phyloP scores from a whole-genome alignment of 2,329 filamentous ascomycete genomes.

The Colletotrichum sp. region DNA sequence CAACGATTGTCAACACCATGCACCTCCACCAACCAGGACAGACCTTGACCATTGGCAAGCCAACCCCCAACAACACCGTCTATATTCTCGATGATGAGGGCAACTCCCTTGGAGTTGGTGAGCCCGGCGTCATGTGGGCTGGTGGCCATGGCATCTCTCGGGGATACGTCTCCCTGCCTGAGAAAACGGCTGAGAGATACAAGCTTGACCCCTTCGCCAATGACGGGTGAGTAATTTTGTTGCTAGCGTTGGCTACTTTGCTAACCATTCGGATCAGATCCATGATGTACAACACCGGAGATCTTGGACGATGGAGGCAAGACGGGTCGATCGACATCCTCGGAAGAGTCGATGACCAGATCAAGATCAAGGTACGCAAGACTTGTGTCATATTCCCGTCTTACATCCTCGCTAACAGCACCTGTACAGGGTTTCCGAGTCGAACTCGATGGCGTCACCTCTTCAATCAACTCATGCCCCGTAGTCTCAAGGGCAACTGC shows the following conservation, averaged over 20 bases:
- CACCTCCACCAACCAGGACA: conserved; percentile 35
- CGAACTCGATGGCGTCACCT: conserved; percentile 62
- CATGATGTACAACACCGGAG: conserved; percentile 66
- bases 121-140: conserved; percentile 60
- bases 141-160: conserved; percentile 59
- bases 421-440: conserved; percentile 55
- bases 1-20: conserved; percentile 61
- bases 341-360: conserved; percentile 63
- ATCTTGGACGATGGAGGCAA: conserved; percentile 59
- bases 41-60: conserved; percentile 57
- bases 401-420: neutral
- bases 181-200: conserved; percentile 56
- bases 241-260: accelerated
- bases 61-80: conserved; percentile 61
- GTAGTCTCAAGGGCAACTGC: conserved; percentile 52
- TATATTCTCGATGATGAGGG: conserved; percentile 54
- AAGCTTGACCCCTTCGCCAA: conserved; percentile 54
- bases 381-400: neutral
- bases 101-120: conserved; percentile 48
- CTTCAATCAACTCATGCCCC: conserved; percentile 49
- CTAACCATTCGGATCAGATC: conserved; percentile 30
- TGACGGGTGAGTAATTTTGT: conserved; percentile 47
- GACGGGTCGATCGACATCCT: conserved; percentile 61
- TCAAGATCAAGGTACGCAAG: conserved; percentile 50
- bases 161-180: conserved; percentile 59